phyloP scores from a whole-genome alignment of 495 filamentous ascomycete genomes.

The Talaromyces ruber region DNA sequence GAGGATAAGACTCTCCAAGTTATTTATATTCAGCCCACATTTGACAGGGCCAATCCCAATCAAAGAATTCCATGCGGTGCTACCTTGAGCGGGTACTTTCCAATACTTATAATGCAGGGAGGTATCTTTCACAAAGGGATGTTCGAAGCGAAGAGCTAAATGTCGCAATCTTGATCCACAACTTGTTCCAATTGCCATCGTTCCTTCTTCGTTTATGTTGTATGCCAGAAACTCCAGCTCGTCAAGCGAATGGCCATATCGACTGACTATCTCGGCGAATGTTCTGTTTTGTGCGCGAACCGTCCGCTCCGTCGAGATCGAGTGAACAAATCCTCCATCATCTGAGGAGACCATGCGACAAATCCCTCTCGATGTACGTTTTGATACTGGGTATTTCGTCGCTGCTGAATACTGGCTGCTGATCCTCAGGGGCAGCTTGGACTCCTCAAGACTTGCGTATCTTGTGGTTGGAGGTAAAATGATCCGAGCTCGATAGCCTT shows the following conservation, averaged over 20 bases:
- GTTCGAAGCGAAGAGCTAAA: conserved; percentile 28
- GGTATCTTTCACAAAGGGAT: conserved; percentile 24
- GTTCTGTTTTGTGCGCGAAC: conserved; percentile 17
- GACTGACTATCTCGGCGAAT: conserved; percentile 14
- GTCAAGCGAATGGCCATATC: conserved; percentile 16
- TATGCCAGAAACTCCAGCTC: conserved; percentile 26
- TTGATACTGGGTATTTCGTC: not conserved
- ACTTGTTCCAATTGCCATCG: conserved; percentile 12
- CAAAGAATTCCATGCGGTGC: conserved; percentile 24
- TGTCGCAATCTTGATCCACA: conserved; percentile 19
- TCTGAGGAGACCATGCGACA: not conserved
- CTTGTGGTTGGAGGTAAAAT: not conserved
- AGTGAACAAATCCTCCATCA: not conserved
- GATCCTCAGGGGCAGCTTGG: not conserved
- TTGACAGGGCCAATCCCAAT: conserved; percentile 14
- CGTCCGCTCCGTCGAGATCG: conserved; percentile 7
- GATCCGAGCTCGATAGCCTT: not conserved
- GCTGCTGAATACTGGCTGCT: not conserved
- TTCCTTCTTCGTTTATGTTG: conserved; percentile 16
- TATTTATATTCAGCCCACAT: conserved; percentile 11
- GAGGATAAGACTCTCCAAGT: conserved; percentile 19
- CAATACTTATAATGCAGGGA: conserved; percentile 17
- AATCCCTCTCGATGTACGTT: not conserved
- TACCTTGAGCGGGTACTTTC: conserved; percentile 17
- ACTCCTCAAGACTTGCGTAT: not conserved